Conservation (phyloP, 1,284 basidiomycete species). For the Mycena sp. region DNA sequence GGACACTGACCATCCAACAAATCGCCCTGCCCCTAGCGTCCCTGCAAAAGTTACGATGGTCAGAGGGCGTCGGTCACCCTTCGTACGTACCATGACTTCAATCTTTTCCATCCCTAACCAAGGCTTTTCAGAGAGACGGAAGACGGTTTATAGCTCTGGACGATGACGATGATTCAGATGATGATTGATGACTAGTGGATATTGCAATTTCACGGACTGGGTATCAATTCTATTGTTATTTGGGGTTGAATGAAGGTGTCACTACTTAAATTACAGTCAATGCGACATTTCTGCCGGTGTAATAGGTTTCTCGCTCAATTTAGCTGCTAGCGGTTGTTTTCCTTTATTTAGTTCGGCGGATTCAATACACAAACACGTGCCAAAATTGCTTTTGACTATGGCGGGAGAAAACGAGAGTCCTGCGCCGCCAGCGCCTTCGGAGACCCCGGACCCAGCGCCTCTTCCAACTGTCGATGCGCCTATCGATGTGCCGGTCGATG, state of each 20-base stretch:
- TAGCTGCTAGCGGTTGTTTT: constrained; percentile 7
- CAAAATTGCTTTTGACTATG: neutral
- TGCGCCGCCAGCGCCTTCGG: neutral
- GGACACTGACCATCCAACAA: neutral
- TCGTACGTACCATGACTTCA: constrained; percentile 38
- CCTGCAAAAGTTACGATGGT: constrained; percentile 26
- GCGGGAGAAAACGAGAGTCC: neutral
- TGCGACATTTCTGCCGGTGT: neutral
- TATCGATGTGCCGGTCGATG: neutral
- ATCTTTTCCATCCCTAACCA: neutral
- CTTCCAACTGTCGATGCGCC: neutral
- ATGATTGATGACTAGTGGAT: constrained; percentile 29
- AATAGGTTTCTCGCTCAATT: neutral
- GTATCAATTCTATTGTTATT: too few species aligned
- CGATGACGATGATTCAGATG: constrained; percentile 51
- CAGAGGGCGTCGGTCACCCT: constrained; percentile 46
- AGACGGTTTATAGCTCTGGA: constrained; percentile 56
- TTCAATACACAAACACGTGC: neutral
- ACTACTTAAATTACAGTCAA: too few species aligned
- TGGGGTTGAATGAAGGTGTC: too few species aligned
- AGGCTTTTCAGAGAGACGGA: constrained; percentile 49
- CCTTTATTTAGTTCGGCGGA: neutral
- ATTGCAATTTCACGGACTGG: neutral
- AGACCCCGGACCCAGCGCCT: neutral
- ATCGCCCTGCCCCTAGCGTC: neutral